A percentile compares a stretch with the other conserved stretches of the same genome.
phyloP scores from a whole-genome alignment of 2,329 filamentous ascomycete species.

The Pseudogymnoascus sp. region DNA sequence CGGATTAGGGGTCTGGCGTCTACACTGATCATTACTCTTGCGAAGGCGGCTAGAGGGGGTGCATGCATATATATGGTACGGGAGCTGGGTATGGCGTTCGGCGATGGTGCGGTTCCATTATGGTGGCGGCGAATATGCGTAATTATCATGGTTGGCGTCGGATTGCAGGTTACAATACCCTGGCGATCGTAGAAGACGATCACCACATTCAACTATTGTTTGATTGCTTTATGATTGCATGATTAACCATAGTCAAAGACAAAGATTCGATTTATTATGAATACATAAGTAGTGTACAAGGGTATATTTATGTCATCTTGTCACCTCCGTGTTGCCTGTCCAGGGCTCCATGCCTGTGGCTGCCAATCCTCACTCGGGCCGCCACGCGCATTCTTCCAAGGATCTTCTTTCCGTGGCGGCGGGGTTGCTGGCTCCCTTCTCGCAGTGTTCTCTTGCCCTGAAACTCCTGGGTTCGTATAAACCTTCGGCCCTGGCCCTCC shows the following conservation, averaged over 20 bases:
- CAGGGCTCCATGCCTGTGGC: slow-evolving; percentile 11
- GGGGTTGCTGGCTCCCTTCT: slow-evolving; percentile 18
- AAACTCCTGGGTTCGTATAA: slow-evolving; percentile 8
- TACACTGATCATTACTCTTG: slow-evolving; percentile 84
- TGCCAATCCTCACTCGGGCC: slow-evolving; percentile 59
- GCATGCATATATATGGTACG: not conserved
- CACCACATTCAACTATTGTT: slow-evolving; percentile 6
- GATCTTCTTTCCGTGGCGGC: slow-evolving; percentile 26
- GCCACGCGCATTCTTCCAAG: slow-evolving; percentile 50
- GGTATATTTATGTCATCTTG: not conserved
- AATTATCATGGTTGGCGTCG: slow-evolving; percentile 2
- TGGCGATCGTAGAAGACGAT: slow-evolving; percentile 8
- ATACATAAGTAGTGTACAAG: slow-evolving; percentile 2
- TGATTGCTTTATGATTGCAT: slow-evolving; percentile 6
- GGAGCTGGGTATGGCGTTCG: slow-evolving; percentile 1
- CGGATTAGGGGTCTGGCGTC: slow-evolving; percentile 71
- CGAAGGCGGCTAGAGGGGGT: slow-evolving; percentile 55
- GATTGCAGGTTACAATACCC: slow-evolving; percentile 7
- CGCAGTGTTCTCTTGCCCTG: slow-evolving; percentile 10
- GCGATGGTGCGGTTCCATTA: not conserved
- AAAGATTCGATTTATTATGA: slow-evolving; percentile 1
- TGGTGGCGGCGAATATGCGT: not conserved
- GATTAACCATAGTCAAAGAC: not conserved
- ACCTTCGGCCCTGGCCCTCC: not conserved
- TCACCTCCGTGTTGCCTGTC: not conserved